phyloP scores from a whole-genome alignment of 2,329 filamentous ascomycete species.

The Aspergillus calidoustus region DNA sequence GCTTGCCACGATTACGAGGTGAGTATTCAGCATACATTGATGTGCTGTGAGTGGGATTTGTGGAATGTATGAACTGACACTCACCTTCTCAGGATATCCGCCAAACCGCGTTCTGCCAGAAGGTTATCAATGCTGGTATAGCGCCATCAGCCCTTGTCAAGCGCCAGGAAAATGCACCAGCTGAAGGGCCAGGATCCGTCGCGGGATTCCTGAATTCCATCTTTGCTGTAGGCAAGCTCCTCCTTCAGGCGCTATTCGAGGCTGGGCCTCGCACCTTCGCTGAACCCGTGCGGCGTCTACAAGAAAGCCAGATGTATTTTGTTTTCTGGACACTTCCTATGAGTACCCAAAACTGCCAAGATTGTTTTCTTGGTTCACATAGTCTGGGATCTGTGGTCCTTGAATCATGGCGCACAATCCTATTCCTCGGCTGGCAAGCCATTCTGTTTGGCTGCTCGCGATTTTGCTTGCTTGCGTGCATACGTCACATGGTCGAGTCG shows the following conservation, averaged over 20 bases:
- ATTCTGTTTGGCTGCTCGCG: neutral
- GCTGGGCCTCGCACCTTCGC: neutral
- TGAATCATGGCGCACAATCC: neutral
- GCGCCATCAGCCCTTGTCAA: neutral
- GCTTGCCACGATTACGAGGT: neutral
- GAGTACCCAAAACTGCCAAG: neutral
- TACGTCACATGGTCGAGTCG: neutral
- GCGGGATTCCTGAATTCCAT: too few species aligned
- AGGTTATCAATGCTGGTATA: neutral
- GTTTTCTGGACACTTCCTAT: neutral
- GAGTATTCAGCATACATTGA: neutral
- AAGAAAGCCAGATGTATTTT: neutral
- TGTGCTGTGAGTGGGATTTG: neutral
- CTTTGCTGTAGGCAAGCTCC: neutral
- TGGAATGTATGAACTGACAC: neutral
- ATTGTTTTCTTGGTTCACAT: neutral
- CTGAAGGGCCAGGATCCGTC: neutral
- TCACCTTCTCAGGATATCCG: neutral
- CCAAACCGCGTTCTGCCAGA: neutral
- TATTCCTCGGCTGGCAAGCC: neutral
- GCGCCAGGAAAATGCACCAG: neutral
- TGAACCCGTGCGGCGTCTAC: neutral
- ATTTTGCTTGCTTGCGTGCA: neutral
- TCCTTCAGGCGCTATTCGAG: neutral
- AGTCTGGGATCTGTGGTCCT: neutral